phyloP scores from a whole-genome alignment of 1,284 basidiomycete species.

The Filobasidium uniguttulatum region DNA sequence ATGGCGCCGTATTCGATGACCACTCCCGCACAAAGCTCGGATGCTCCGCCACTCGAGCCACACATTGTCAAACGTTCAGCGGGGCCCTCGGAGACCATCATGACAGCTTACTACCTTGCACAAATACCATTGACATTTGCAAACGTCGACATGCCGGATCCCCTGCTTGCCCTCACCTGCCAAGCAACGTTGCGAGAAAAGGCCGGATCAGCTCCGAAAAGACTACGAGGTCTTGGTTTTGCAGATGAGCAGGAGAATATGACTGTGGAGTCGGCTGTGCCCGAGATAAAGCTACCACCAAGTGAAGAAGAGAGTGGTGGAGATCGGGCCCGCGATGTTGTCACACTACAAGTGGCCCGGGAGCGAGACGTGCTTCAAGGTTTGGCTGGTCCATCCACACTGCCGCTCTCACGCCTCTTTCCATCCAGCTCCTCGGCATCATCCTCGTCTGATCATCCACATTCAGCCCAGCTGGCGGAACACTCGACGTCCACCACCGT shows the following conservation, averaged over 20 bases:
- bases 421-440: no score
- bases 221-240: neutral
- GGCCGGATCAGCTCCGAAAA: neutral
- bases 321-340: neutral
- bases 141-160: slow-evolving; percentile 9
- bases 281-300: no score
- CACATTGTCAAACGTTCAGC: neutral
- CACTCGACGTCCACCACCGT: slow-evolving; percentile 1
- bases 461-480: no score
- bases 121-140: slow-evolving; percentile 8
- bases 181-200: slow-evolving; percentile 9
- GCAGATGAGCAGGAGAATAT: neutral
- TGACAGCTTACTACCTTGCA: slow-evolving; percentile 6
- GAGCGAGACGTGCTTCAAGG: neutral
- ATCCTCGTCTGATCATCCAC: no score
- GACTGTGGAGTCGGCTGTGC: no score
- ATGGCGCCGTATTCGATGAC: neutral
- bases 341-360: neutral
- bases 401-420: neutral
- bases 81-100: neutral
- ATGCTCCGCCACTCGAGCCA: no score
- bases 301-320: neutral
- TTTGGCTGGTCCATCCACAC: neutral
- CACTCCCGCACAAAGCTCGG: no score
- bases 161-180: slow-evolving; percentile 9